phyloP scores from a whole-genome alignment of 2,329 filamentous ascomycete genomes.

The Colletotrichum filicis region DNA sequence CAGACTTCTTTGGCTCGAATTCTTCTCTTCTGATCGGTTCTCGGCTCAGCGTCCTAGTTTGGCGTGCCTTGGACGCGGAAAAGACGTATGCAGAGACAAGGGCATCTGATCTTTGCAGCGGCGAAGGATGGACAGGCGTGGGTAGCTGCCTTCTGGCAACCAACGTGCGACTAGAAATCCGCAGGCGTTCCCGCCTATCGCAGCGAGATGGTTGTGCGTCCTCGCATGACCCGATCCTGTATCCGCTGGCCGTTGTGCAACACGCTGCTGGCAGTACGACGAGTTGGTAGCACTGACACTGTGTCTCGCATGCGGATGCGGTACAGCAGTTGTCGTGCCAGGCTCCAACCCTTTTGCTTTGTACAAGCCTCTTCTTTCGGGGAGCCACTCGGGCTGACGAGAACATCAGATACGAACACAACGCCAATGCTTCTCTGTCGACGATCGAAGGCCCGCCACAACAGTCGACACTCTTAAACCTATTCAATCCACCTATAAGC shows the following conservation, averaged over 20 bases:
- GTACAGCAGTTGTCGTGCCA: constrained; percentile 50
- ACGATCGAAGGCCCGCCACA: constrained; percentile 64
- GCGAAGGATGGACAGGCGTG: constrained; percentile 40
- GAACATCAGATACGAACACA: constrained; percentile 64
- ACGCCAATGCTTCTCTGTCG: constrained; percentile 62
- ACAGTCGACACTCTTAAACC: constrained; percentile 60
- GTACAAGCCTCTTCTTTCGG: constrained; percentile 30
- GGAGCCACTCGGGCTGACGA: constrained; percentile 38
- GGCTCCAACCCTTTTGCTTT: constrained; percentile 40
- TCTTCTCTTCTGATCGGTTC: background rate
- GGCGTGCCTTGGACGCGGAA: background rate
- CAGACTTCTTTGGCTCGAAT: constrained; percentile 3
- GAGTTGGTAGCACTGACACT: constrained; percentile 43
- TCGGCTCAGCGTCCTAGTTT: constrained; percentile 6
- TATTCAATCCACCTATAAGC: constrained; percentile 62
- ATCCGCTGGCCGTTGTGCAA: constrained; percentile 54
- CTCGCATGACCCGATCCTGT: constrained; percentile 52
- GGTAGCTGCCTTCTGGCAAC: constrained; percentile 47
- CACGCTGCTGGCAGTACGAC: constrained; percentile 59
- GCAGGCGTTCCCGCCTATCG: constrained; percentile 45
- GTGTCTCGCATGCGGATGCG: constrained; percentile 48
- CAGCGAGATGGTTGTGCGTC: constrained; percentile 46
- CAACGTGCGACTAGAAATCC: constrained; percentile 48
- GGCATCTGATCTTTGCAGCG: constrained; percentile 1
- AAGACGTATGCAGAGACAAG: constrained; percentile 11